phyloP scores from a whole-genome alignment of 805 yeast species.

The Metschnikowia vanudenii region DNA sequence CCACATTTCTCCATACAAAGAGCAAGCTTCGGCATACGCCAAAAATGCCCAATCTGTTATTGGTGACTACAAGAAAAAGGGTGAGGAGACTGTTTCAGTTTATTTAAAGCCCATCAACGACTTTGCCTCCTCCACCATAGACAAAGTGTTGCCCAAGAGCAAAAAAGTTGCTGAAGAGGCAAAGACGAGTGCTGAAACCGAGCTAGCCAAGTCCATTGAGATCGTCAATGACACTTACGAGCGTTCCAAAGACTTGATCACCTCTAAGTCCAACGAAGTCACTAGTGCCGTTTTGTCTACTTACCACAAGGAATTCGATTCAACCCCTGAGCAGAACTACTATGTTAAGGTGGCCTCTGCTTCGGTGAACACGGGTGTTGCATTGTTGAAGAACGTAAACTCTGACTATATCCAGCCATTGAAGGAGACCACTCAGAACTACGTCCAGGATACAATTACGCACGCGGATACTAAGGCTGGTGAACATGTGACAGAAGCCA shows the following conservation, averaged over 20 bases:
- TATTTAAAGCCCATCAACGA: constrained; percentile 29
- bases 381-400: constrained; percentile 33
- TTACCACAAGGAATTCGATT: constrained; percentile 35
- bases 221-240: constrained; percentile 23
- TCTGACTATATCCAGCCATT: constrained; percentile 39
- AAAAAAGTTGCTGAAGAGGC: constrained; percentile 15
- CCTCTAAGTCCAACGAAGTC: constrained; percentile 28
- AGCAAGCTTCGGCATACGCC: constrained; percentile 10
- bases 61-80: constrained; percentile 12
- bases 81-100: constrained; percentile 16
- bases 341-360: constrained; percentile 36
- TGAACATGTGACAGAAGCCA: constrained; percentile 8
- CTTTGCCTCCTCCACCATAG: constrained; percentile 25
- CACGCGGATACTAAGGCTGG: constrained; percentile 38
- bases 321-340: constrained; percentile 26
- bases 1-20: constrained; percentile 12
- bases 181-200: constrained; percentile 19
- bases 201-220: constrained; percentile 22
- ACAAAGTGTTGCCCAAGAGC: constrained; percentile 29
- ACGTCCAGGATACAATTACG: constrained; percentile 35
- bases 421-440: constrained; percentile 38
- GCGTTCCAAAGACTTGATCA: constrained; percentile 26
- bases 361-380: constrained; percentile 33
- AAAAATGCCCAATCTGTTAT: constrained; percentile 12
- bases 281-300: constrained; percentile 32